These are phyloP conservation scores for Colletotrichum musae DNA, from an alignment of 2,329 filamentous ascomycete genomes.

Conservation along the genomic window DNA sequence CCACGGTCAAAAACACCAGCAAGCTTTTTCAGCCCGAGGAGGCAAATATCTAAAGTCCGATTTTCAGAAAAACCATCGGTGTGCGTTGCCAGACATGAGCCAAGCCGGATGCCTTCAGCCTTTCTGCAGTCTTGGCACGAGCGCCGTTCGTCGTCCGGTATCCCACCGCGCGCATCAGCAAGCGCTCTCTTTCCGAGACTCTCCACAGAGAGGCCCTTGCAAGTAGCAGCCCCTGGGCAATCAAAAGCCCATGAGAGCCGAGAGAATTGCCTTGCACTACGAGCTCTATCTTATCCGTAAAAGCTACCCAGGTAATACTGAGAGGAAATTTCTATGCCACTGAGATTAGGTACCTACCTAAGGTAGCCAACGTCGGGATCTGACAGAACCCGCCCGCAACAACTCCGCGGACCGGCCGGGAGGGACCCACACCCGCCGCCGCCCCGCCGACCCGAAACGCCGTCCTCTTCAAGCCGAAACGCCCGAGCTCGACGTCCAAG, in stretches of 20 bases:
- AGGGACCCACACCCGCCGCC: too few species aligned
- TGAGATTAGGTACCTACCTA: too few species aligned
- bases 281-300: too few species aligned
- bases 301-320: too few species aligned
- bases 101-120: slow-evolving; percentile 32
- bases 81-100: not conserved
- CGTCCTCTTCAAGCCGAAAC: too few species aligned
- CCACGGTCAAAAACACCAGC: not conserved
- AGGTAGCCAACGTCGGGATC: too few species aligned
- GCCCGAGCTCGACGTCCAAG: too few species aligned
- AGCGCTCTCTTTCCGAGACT: slow-evolving; percentile 28
- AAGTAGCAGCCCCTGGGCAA: slow-evolving; percentile 23
- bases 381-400: too few species aligned
- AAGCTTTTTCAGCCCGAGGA: not conserved
- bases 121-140: slow-evolving; percentile 30
- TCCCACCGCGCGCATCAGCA: not conserved
- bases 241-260: slow-evolving; percentile 1
- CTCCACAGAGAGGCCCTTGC: slow-evolving; percentile 14
- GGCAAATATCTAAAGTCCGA: not conserved
- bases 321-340: too few species aligned
- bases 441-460: too few species aligned
- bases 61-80: not conserved
- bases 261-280: too few species aligned
- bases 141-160: not conserved
- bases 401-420: too few species aligned